Base-by-base conservation (phyloP, 495 filamentous ascomycete genomes). In the Aspergillus hancockii region DNA sequence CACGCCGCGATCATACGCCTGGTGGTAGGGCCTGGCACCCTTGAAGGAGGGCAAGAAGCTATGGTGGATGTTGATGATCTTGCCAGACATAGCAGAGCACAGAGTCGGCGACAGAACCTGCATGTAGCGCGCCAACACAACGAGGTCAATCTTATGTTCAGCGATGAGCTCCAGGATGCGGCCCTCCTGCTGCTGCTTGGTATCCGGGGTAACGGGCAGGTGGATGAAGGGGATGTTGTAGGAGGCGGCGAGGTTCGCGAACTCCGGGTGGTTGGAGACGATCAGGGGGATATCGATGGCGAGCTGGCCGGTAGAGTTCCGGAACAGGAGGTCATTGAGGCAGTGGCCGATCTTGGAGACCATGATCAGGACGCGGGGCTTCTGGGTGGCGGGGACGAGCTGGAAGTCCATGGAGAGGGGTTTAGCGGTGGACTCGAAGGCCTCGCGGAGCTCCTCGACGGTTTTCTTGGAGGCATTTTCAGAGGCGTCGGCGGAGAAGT, bases 41-140 rank as follows among this genome's bases (percentile, higher is more conserved):
- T 90, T 91, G 79, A 91, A 91, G 31, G 81, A 85, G 4, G 88
- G 88, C 79, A 91, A 64, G 82, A 91, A 91, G 59, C 80, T 83
- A 75, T 91, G 88, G 74, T 91, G 88, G 73, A 91, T 90, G 74
- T 91, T 91, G 84, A 91, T 89, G 72, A 90, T 90, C 53, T 81
- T 81, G 10, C 88, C 87, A 50, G 80, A 83, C 87, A 90, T 90
- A 51, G 81, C 87, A 61, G 81, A 74, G 71, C 88, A 91, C 28
- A 91, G 74, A n/a, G 68, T 80, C 14, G 87, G 86, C 49, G 82
- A 87, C 7, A 91, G 78, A n/a, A 91, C 86, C 74, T 91, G 88
- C 88, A 91, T 91, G 74, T 91, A 91, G 51, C 88, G 85, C n/a
- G 88, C 88, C 54, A 91, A 68, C 8, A 91, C 88, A 36, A 91